These are phyloP conservation scores for Calocybe gambosa DNA, from an alignment of 1,284 basidiomycete genomes.

Conservation along the genomic window DNA sequence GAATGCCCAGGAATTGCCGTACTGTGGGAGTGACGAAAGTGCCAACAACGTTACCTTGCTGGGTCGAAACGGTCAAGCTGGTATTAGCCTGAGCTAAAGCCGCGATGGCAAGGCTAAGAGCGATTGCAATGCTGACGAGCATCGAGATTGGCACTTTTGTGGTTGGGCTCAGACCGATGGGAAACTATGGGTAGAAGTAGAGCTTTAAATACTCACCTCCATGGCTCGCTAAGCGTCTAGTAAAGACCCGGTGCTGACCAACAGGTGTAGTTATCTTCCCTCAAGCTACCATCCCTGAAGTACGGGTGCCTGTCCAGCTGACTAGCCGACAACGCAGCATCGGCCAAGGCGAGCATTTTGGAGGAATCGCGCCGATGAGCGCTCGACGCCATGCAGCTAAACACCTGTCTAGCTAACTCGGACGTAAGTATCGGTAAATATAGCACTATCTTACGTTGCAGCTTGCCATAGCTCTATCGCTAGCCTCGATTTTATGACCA, in stretches of 20 bases:
- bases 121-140: neutral
- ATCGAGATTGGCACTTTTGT: neutral
- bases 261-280: neutral
- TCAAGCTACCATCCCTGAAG: neutral
- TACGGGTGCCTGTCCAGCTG: neutral
- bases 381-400: neutral
- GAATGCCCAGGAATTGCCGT: conserved; percentile 29
- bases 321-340: neutral
- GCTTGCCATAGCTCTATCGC: too few species aligned
- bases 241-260: neutral
- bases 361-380: neutral
- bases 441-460: too few species aligned
- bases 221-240: neutral
- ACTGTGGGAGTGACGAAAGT: conserved; percentile 22
- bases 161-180: neutral
- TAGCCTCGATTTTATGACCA: too few species aligned
- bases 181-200: neutral
- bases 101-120: conserved; percentile 1
- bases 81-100: conserved; percentile 9
- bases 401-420: neutral
- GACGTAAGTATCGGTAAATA: too few species aligned
- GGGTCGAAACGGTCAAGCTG: conserved; percentile 22
- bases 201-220: neutral
- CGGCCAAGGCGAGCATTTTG: neutral
- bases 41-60: conserved; percentile 25